phyloP scores from a whole-genome alignment of 345 rosid species.

The Passiflora organensis region DNA sequence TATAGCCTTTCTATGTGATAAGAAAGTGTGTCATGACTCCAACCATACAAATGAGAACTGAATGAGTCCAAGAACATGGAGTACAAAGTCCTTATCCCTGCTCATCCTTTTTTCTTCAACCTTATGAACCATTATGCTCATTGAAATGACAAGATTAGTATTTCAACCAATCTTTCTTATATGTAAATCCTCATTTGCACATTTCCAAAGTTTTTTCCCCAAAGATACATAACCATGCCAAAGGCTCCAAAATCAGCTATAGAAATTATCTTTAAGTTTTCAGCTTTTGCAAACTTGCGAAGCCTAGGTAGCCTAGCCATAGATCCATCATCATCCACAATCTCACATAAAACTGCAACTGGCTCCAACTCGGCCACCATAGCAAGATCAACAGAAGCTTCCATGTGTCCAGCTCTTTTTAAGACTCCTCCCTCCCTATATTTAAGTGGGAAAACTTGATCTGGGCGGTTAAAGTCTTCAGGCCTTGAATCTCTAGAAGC shows the following conservation, averaged over 20 bases:
- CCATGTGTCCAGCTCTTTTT: constrained; percentile 33
- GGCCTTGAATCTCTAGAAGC: constrained; percentile 25
- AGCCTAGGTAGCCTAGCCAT: constrained; percentile 33
- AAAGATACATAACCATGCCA: too few species aligned
- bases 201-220: too few species aligned
- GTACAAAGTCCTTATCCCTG: too few species aligned
- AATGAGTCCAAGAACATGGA: too few species aligned
- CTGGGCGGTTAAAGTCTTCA: constrained; percentile 30
- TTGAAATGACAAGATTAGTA: too few species aligned
- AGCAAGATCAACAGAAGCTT: constrained; percentile 31
- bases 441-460: constrained; percentile 29
- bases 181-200: too few species aligned
- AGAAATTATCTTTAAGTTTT: constrained; percentile 24
- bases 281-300: constrained; percentile 23
- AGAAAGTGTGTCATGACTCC: too few species aligned
- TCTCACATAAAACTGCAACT: constrained; percentile 30
- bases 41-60: too few species aligned
- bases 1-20: too few species aligned
- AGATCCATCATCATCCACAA: constrained; percentile 33
- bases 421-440: constrained; percentile 31
- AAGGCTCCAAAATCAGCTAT: constrained; percentile 12
- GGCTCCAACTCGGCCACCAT: constrained; percentile 27
- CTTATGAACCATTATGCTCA: too few species aligned
- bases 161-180: too few species aligned
- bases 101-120: too few species aligned